Conservation (phyloP, 2,329 filamentous ascomycete genomes). For the Phaeosphaeriaceae sp. region DNA sequence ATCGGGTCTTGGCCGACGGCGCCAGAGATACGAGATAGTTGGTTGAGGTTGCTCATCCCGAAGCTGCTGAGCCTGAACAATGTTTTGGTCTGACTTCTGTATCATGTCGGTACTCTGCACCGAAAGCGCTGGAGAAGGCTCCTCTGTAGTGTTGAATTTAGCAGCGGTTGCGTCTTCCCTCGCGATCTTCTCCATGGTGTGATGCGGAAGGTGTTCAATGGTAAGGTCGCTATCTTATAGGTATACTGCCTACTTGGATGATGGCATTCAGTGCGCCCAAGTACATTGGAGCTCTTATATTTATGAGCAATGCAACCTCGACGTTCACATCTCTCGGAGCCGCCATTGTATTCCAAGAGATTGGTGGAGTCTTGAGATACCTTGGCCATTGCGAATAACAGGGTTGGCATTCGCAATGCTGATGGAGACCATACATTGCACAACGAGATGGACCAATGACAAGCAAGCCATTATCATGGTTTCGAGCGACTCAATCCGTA, state of each 20-base stretch:
- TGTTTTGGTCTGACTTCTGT: neutral
- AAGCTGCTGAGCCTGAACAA: constrained; percentile 7
- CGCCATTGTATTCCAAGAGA: constrained; percentile 4
- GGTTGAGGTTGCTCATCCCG: constrained; percentile 12
- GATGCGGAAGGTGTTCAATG: too few species aligned
- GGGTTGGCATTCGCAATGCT: constrained; percentile 20
- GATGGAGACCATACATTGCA: neutral
- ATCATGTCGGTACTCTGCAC: constrained; percentile 3
- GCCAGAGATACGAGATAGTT: constrained; percentile 17
- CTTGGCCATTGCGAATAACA: constrained; percentile 25
- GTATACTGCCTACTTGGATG: neutral
- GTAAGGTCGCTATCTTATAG: neutral
- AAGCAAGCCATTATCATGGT: neutral
- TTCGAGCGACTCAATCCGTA: neutral
- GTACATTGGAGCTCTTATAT: constrained; percentile 2
- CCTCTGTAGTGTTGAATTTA: neutral
- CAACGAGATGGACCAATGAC: neutral
- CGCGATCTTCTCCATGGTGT: neutral
- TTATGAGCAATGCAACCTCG: neutral
- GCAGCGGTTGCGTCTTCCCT: neutral
- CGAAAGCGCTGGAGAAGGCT: neutral
- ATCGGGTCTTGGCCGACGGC: constrained; percentile 13
- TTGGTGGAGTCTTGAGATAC: neutral
- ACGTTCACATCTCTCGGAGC: constrained; percentile 1
- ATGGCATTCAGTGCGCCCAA: neutral